phyloP scores from a whole-genome alignment of 305 asterid genomes.

The Stenogyne calaminthoides region DNA sequence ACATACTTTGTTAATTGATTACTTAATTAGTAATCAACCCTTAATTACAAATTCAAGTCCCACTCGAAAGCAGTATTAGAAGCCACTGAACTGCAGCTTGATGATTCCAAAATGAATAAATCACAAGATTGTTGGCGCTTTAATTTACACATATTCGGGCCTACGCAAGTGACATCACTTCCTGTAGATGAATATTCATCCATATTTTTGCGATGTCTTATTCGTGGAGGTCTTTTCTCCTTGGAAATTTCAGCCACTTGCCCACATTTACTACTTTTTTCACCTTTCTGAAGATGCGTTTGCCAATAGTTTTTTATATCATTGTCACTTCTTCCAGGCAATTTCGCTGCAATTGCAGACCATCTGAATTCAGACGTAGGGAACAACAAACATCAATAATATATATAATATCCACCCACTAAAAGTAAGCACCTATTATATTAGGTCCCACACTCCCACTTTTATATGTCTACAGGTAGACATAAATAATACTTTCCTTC shows the following conservation, averaged over 20 bases:
- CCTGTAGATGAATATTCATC: not conserved
- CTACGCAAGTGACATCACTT: not conserved
- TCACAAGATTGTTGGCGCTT: not conserved
- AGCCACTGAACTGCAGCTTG: slow-evolving; percentile 21
- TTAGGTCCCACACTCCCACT: too few relatives aligned
- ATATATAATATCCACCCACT: too few relatives aligned
- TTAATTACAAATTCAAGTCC: slow-evolving; percentile 23
- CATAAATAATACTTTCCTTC: too few relatives aligned
- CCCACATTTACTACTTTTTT: slow-evolving; percentile 10
- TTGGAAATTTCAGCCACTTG: too few relatives aligned
- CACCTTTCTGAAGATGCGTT: slow-evolving; percentile 10
- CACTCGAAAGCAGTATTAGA: slow-evolving; percentile 21
- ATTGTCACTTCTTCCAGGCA: slow-evolving; percentile 28
- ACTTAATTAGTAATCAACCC: too few relatives aligned
- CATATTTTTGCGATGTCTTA: not conserved
- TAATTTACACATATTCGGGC: not conserved
- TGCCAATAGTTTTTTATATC: slow-evolving; percentile 29
- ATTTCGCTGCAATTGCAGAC: slow-evolving; percentile 23
- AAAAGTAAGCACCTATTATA: too few relatives aligned
- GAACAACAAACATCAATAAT: too few relatives aligned
- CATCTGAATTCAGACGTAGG: not conserved
- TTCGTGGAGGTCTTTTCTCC: not conserved
- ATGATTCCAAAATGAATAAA: slow-evolving; percentile 27
- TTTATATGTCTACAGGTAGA: too few relatives aligned
- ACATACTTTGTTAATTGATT: too few relatives aligned